These are phyloP conservation scores for Ramalina intermedia DNA, from an alignment of 495 filamentous ascomycete species.

Conservation along the genomic window DNA sequence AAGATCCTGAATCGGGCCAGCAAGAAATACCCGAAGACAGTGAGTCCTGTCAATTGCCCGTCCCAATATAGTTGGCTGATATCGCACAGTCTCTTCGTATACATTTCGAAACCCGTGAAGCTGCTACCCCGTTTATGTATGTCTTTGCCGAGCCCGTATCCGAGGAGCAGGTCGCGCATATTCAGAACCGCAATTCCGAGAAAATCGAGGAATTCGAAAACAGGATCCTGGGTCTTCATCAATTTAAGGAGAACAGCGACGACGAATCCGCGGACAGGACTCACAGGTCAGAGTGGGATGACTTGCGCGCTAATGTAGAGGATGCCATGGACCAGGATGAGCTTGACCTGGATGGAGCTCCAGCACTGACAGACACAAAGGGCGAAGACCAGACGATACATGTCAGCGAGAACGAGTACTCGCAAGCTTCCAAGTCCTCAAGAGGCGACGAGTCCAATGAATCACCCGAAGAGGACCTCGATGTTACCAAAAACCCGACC, in stretches of 20 bases:
- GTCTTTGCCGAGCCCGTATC: slow-evolving; percentile 78
- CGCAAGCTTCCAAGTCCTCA: background rate
- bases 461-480: too few species aligned
- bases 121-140: slow-evolving; percentile 56
- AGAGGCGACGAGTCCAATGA: background rate
- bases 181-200: slow-evolving; percentile 51
- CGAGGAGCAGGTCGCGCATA: slow-evolving; percentile 50
- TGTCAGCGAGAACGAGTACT: slow-evolving; percentile 12
- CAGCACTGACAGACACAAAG: slow-evolving; percentile 13
- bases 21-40: slow-evolving; percentile 48
- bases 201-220: slow-evolving; percentile 55
- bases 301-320: slow-evolving; percentile 37
- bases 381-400: slow-evolving; percentile 14
- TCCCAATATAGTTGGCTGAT: slow-evolving; percentile 13
- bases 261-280: slow-evolving; percentile 12
- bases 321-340: slow-evolving; percentile 40
- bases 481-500: too few species aligned
- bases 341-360: slow-evolving; percentile 25
- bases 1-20: slow-evolving; percentile 61
- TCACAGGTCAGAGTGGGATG: slow-evolving; percentile 31
- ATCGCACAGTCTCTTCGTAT: slow-evolving; percentile 52
- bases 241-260: slow-evolving; percentile 6
- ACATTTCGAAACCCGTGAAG: slow-evolving; percentile 68
- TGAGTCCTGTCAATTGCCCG: slow-evolving; percentile 13
- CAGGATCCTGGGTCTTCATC: slow-evolving; percentile 37